These are phyloP conservation scores for Coemansia umbellata DNA, from an alignment of 192 early-diverging fungal genomes.

Conservation along the genomic window DNA sequence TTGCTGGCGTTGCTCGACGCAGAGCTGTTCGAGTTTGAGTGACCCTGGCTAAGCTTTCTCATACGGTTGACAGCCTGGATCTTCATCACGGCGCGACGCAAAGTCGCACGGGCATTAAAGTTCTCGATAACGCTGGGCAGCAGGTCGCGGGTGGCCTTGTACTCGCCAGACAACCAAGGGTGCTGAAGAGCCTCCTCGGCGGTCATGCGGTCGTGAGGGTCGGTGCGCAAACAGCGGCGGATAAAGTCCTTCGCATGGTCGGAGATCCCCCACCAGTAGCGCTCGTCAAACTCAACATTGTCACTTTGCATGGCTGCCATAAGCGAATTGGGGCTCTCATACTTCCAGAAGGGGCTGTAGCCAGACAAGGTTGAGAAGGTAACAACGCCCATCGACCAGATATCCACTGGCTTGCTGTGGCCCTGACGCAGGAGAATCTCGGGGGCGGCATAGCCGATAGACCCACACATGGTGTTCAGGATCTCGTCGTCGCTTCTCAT, in stretches of 20 bases:
- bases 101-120: conserved; percentile 46
- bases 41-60: conserved; percentile 26
- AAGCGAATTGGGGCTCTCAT: conserved; percentile 57
- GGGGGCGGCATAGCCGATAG: conserved; percentile 78
- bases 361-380: conserved; percentile 85
- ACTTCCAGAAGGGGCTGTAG: conserved; percentile 68
- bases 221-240: conserved; percentile 59
- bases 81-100: conserved; percentile 52
- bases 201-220: conserved; percentile 72
- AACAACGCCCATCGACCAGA: conserved; percentile 93
- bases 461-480: conserved; percentile 79
- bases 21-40: background rate
- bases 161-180: conserved; percentile 71
- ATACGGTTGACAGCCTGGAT: conserved; percentile 49
- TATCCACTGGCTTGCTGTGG: conserved; percentile 87
- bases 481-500: conserved; percentile 63
- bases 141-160: conserved; percentile 71
- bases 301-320: conserved; percentile 59
- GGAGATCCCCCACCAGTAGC: conserved; percentile 80
- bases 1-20: conserved; percentile 6
- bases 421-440: conserved; percentile 81
- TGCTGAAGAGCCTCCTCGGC: conserved; percentile 78
- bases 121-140: conserved; percentile 77
- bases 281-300: conserved; percentile 67
- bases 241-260: conserved; percentile 73